Evolutionary conservation across 169 alveolate species (phyloP).

Genomic region (Perkinsus marinus): DNA sequence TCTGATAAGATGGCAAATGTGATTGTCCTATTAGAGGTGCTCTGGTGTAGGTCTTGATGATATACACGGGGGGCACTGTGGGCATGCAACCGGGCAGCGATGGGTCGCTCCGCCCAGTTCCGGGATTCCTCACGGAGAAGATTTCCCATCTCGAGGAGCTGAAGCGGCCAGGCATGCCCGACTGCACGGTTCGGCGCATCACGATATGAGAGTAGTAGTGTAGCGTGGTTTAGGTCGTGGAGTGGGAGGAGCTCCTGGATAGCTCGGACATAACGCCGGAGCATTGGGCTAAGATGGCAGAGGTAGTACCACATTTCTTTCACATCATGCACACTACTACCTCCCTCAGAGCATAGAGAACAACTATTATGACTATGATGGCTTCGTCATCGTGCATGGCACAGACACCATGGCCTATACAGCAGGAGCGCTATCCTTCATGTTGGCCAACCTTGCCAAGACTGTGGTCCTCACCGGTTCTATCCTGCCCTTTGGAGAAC

Average conservation of each 20-base stretch:
- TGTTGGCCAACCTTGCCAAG: slow-evolving; percentile 54
- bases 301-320: too few relatives aligned
- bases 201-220: neutral
- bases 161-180: neutral
- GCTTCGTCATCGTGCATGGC: slow-evolving; percentile 63
- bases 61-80: slow-evolving; percentile 28
- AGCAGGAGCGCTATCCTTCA: slow-evolving; percentile 55
- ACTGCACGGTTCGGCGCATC: neutral
- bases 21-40: too few relatives aligned
- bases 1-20: too few relatives aligned
- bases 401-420: slow-evolving; percentile 74
- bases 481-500: slow-evolving; percentile 44
- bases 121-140: neutral
- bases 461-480: slow-evolving; percentile 66
- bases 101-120: neutral
- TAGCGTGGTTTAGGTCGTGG: slow-evolving; percentile 7
- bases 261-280: slow-evolving; percentile 17
- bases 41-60: slow-evolving; percentile 11
- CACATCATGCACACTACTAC: too few relatives aligned
- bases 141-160: neutral
- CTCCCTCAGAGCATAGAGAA: slow-evolving; percentile 43
- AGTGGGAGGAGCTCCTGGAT: slow-evolving; percentile 29
- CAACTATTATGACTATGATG: slow-evolving; percentile 48
- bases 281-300: slow-evolving; percentile 17
- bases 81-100: slow-evolving; percentile 17